phyloP scores from a whole-genome alignment of 331 rosid genomes.

The Cucumis variabilis region DNA sequence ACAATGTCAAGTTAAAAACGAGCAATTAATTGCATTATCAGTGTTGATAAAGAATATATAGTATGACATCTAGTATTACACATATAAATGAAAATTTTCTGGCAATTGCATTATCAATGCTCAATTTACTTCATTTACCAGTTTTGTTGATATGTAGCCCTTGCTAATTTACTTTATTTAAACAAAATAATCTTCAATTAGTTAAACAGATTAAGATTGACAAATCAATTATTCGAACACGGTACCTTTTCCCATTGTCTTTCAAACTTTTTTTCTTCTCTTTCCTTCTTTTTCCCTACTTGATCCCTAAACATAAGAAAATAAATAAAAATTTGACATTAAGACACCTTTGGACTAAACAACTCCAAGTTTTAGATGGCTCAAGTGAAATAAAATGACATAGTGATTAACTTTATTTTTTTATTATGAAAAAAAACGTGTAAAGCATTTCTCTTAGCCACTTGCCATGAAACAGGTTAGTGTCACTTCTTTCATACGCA shows the following conservation, averaged over 20 bases:
- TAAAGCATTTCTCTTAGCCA: too few species aligned
- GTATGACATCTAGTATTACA: neutral
- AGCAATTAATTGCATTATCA: too few species aligned
- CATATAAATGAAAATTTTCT: neutral
- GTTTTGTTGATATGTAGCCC: neutral
- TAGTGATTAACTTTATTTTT: too few species aligned
- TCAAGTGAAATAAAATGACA: neutral
- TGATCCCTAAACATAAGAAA: conserved; percentile 52
- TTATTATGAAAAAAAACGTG: too few species aligned
- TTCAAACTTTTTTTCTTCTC: conserved; percentile 47
- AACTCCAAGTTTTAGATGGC: conserved; percentile 13
- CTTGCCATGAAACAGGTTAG: too few species aligned
- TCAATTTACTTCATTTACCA: conserved; percentile 12
- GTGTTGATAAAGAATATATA: conserved; percentile 31
- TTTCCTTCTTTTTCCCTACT: conserved; percentile 41
- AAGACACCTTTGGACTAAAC: too few species aligned
- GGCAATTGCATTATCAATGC: neutral
- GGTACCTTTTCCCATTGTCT: conserved; percentile 75
- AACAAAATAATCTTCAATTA: neutral
- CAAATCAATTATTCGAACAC: neutral
- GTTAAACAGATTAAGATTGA: neutral
- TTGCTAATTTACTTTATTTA: neutral
- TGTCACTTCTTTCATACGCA: too few species aligned
- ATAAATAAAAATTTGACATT: neutral
- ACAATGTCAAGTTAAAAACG: too few species aligned